Evolutionary conservation across 768 basidiomycete genomes (phyloP), one percentile per base, ranked within the genome.

Genomic region (Ramaria rubella): DNA sequence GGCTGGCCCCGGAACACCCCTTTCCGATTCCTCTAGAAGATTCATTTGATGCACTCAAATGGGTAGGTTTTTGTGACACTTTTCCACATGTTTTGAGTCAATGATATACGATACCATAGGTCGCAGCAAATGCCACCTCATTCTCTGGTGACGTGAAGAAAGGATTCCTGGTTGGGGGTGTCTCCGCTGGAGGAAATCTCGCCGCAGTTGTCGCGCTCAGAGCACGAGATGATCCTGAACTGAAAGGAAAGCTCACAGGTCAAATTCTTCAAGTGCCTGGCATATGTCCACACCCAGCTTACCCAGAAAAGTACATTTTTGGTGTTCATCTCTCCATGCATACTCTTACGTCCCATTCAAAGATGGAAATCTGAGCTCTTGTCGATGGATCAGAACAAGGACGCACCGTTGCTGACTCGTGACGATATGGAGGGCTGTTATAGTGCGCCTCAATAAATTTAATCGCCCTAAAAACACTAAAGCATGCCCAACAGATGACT

Each of bases 1-100:
- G 67, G 43, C 59, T 65, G 1, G 67, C 66, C 1, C 67, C 67
- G 1, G 67, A 68, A 49, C 44, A 63, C 46, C 61, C 63, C 4
- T 67, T 62, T 46, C 67, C 67, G 6, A 58, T 49, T 5, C 57
- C 57, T 8, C 31, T 64, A 6, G 55, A 67, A 49, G 65, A 68
- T 40, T 58, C 58, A 23, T 66, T 58, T 31, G 59, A 57, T 17
- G 63, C 62, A 5, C 33, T 67, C 29, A 63, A 67, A 61, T 67
- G 66, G 66, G 67, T 67, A 38, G 11, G n/a, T 38, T 30, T 49
- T 21, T 48, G 17, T 15, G 12, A 27, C 30, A 50, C 30, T 8
- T 11, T 30, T 27, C 15, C 15, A 6, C 5, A 27, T 14, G 23
- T 4, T 51, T 30, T 33, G 14, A 30, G 5, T 27, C 26, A 51